These are phyloP conservation scores for Chenopodium suecicum DNA, from an alignment of 148 eudicot genomes.

Conservation along the genomic window DNA sequence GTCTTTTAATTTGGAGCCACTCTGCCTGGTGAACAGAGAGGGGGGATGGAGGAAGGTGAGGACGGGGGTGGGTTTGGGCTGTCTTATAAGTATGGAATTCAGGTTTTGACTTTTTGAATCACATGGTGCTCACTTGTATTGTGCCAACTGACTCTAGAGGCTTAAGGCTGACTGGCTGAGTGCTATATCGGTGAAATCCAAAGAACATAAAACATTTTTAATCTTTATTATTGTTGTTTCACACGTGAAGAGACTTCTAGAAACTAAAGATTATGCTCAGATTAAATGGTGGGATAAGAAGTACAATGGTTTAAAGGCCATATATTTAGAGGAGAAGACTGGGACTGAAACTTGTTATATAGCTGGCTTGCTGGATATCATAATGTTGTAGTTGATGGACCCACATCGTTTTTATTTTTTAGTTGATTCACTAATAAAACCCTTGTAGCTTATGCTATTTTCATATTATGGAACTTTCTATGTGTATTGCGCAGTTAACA, in stretches of 20 bases:
- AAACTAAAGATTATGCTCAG: neutral
- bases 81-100: neutral
- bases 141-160: neutral
- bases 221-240: neutral
- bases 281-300: neutral
- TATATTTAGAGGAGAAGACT: neutral
- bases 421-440: neutral
- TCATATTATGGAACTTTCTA: neutral
- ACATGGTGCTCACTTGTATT: neutral
- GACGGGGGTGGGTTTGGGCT: neutral
- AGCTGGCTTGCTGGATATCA: neutral
- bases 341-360: neutral
- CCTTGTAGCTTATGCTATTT: neutral
- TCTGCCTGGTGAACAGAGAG: neutral
- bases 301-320: neutral
- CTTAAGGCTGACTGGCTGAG: neutral
- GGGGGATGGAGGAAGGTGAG: neutral
- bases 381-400: neutral
- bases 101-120: neutral
- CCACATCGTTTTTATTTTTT: neutral
- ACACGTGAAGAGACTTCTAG: neutral
- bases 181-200: neutral
- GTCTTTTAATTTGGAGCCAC: neutral
- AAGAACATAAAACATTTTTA: neutral
- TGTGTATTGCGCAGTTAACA: slow-evolving; percentile 28